phyloP scores from a whole-genome alignment of 1,284 basidiomycete species.

The Rhodotorula sp. region DNA sequence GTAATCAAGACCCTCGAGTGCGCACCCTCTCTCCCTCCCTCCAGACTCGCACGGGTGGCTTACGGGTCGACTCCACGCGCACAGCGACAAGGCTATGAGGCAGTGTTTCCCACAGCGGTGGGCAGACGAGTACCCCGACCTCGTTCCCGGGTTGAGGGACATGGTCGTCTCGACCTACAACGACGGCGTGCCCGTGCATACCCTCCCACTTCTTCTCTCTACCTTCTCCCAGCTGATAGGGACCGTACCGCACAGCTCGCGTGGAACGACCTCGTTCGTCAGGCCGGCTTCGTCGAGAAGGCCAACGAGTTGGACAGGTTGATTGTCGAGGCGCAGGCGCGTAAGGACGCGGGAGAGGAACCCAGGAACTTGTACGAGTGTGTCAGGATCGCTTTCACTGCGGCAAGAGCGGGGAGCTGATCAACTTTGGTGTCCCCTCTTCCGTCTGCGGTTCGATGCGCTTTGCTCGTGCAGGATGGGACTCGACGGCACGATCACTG shows the following conservation, averaged over 20 bases:
- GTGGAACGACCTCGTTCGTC: slow-evolving; percentile 21
- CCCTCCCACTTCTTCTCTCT: too few relatives aligned
- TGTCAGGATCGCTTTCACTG: neutral
- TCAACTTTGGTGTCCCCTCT: too few relatives aligned
- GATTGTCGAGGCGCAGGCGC: slow-evolving; percentile 7
- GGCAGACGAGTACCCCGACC: slow-evolving; percentile 17
- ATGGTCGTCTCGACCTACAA: slow-evolving; percentile 16
- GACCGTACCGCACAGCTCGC: slow-evolving; percentile 7
- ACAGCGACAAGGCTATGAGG: slow-evolving; percentile 31
- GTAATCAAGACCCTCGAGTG: slow-evolving; percentile 27
- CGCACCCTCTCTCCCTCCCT: neutral
- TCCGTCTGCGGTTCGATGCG: neutral
- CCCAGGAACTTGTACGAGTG: slow-evolving; percentile 18
- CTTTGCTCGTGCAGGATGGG: slow-evolving; percentile 10
- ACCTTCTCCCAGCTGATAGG: neutral
- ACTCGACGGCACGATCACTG: slow-evolving; percentile 23
- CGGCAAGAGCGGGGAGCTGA: neutral
- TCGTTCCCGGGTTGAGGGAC: slow-evolving; percentile 11
- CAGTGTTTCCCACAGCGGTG: slow-evolving; percentile 29
- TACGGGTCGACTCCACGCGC: too few relatives aligned
- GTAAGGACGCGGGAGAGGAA: slow-evolving; percentile 9
- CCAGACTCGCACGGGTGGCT: neutral
- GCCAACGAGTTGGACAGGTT: slow-evolving; percentile 25
- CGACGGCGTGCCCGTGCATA: slow-evolving; percentile 17
- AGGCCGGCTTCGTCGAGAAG: slow-evolving; percentile 16